phyloP scores from a whole-genome alignment of 1,284 basidiomycete species.

The Cryptococcus sp. region DNA sequence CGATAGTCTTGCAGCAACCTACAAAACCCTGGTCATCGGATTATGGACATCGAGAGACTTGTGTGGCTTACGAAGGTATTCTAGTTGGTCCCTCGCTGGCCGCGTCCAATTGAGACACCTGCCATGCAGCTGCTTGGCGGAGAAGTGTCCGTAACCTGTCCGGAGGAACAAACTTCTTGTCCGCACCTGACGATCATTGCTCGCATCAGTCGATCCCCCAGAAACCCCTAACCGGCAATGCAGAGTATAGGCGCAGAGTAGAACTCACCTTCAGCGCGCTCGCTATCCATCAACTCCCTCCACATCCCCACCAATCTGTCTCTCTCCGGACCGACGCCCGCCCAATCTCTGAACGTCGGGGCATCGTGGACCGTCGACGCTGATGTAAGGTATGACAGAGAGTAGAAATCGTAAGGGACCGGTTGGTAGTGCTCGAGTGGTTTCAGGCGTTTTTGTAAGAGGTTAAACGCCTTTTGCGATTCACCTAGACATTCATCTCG shows the following conservation, averaged over 20 bases:
- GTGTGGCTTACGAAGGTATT: slow-evolving; percentile 28
- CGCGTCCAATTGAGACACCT: slow-evolving; percentile 42
- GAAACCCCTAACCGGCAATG: neutral
- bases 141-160: slow-evolving; percentile 53
- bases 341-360: slow-evolving; percentile 56
- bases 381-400: slow-evolving; percentile 56
- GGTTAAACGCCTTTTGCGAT: slow-evolving; percentile 57
- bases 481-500: slow-evolving; percentile 30
- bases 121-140: slow-evolving; percentile 56
- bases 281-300: slow-evolving; percentile 47
- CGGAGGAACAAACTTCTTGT: slow-evolving; percentile 47
- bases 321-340: slow-evolving; percentile 50
- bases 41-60: no score
- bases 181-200: slow-evolving; percentile 2
- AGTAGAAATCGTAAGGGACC: slow-evolving; percentile 56
- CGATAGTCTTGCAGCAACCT: slow-evolving; percentile 48
- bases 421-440: slow-evolving; percentile 59
- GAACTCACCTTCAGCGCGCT: slow-evolving; percentile 14
- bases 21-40: no score
- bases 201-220: neutral
- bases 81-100: slow-evolving; percentile 5
- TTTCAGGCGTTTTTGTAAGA: slow-evolving; percentile 57
- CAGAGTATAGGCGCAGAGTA: slow-evolving; percentile 2
- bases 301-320: slow-evolving; percentile 50
- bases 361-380: slow-evolving; percentile 56